These are phyloP conservation scores for Tuber melanosporum DNA, from an alignment of 495 filamentous ascomycete species.

Conservation along the genomic window DNA sequence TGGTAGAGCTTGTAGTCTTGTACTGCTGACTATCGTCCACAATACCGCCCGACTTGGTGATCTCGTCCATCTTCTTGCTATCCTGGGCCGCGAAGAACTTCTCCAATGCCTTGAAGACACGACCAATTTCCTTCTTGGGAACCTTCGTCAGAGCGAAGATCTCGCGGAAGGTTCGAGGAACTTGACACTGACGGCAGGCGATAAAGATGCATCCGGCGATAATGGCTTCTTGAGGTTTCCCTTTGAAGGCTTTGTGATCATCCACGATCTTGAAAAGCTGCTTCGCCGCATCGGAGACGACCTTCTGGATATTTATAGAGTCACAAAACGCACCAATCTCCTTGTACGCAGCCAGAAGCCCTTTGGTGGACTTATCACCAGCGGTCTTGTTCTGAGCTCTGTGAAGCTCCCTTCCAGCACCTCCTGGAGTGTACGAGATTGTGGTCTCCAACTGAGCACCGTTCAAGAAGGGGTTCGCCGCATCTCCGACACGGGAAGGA, in stretches of 20 bases:
- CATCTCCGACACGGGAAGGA: slow-evolving; percentile 94
- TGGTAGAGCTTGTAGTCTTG: slow-evolving; percentile 68
- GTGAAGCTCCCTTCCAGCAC: slow-evolving; percentile 69
- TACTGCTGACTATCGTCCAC: slow-evolving; percentile 50
- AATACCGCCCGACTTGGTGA: slow-evolving; percentile 47
- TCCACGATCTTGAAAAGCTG: slow-evolving; percentile 90
- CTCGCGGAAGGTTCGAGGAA: slow-evolving; percentile 85
- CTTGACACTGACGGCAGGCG: slow-evolving; percentile 81
- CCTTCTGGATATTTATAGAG: slow-evolving; percentile 68
- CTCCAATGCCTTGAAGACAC: slow-evolving; percentile 88
- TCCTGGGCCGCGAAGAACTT: slow-evolving; percentile 67
- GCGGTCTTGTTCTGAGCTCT: slow-evolving; percentile 78
- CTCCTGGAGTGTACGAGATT: slow-evolving; percentile 74
- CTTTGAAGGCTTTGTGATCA: slow-evolving; percentile 86
- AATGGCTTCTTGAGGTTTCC: slow-evolving; percentile 87
- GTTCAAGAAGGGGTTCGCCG: slow-evolving; percentile 75
- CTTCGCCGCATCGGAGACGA: slow-evolving; percentile 78
- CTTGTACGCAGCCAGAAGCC: slow-evolving; percentile 72
- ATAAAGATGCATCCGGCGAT: slow-evolving; percentile 97
- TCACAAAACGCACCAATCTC: slow-evolving; percentile 86
- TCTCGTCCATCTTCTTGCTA: slow-evolving; percentile 50
- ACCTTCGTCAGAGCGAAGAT: slow-evolving; percentile 89
- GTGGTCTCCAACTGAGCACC: slow-evolving; percentile 87
- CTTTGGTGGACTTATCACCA: slow-evolving; percentile 81
- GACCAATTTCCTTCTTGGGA: slow-evolving; percentile 91